Evolutionary conservation across 257 asterid genomes (phyloP), one percentile per base, ranked within the genome.

Genomic region (Forsythia viridissima): DNA sequence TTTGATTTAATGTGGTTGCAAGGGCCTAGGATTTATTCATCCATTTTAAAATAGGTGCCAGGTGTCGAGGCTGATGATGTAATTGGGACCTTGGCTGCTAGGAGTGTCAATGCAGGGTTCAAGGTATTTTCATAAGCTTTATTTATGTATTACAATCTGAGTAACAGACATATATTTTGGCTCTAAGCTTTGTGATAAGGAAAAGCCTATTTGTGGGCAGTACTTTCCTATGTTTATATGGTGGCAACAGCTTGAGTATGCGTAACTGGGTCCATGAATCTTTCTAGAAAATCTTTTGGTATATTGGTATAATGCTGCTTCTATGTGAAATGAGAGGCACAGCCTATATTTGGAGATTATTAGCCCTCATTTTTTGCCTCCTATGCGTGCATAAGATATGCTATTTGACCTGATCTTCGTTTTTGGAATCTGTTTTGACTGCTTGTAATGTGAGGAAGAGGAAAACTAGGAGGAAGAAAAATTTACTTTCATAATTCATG

Each of bases 41-140:
- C 78, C 76, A 76, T 67, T 87, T 80, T 71, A 80, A 70, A 78
- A 81, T 91, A 95, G 99, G 99, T 95, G 75, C 98, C 99, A 51
- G 99, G 99, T 46, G 99, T 95, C 75, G 99, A 95, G 87, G 99
- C 99, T 69, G 99, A 95, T 92, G 98, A 95, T 83, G 99, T 95
- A 37, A 95, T 95, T 81, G 99, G 99, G 83, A 95, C 99, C 80
- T 87, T 95, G 87, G 92, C 99, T 69, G 81, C 85, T 79, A 95
- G 87, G 89, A 95, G 98, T 42, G 97, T 95, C 55, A 82, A 89
- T 84, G 91, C 85, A 43, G 97, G 99, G 43, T 95, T 83, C 88
- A 95, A 95, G 98, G 98, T 91, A 82, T 37, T 83, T 48, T 82
- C 78, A 75, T 73, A 38, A 73, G 67, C 76, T 73, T 80, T 65